Evolutionary conservation across 2,329 filamentous ascomycete genomes (phyloP), one percentile per base, ranked within the genome.

Genomic region (Diplodia corticola): DNA sequence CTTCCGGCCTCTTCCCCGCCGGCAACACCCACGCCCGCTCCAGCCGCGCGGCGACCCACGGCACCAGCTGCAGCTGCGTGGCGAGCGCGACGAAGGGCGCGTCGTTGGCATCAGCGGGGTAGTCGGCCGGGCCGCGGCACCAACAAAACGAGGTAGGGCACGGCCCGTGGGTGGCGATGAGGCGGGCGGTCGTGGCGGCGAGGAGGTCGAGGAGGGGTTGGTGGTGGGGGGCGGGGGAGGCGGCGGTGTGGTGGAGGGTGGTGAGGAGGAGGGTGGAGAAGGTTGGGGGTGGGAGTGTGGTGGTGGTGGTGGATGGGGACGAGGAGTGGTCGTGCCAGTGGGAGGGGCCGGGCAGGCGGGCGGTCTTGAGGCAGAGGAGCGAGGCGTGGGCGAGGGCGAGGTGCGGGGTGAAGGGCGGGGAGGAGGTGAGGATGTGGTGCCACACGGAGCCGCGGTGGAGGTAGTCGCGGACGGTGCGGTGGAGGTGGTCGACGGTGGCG

Each of bases 401-500:
- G 55, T 59, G 55, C 7, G 55, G 63, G 63, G 30, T 20, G 50
- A 44, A 40, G 44, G 28, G 26, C 2, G 28, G 2, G 30, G n/a
- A 3, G 28, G 9, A 9, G 60, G 26, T 26, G 44, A 37, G 7
- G 35, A 51, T 26, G 24, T 26, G 26, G 9, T 20, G n/a, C 66
- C 66, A 68, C 13, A 63, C 48, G 26, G n/a, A n/a, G 15, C 30
- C 44, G 10, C 37, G 30, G 54, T 67, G 13, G 24, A 68, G 28
- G 37, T 37, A 67, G 46, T 67, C 65, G 40, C 63, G 66, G 26
- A 67, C 65, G 17, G 67, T 67, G 5, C 51, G 64, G 63, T 68
- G 67, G 12, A 68, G 64, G 48, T 68, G 37, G 26, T 48, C 20
- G 30, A 65, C 63, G 44, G 35, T 60, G 66, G 57, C n/a, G n/a